These are phyloP conservation scores for Bipolaris cookei DNA, from an alignment of 2,329 filamentous ascomycete species.

Conservation along the genomic window DNA sequence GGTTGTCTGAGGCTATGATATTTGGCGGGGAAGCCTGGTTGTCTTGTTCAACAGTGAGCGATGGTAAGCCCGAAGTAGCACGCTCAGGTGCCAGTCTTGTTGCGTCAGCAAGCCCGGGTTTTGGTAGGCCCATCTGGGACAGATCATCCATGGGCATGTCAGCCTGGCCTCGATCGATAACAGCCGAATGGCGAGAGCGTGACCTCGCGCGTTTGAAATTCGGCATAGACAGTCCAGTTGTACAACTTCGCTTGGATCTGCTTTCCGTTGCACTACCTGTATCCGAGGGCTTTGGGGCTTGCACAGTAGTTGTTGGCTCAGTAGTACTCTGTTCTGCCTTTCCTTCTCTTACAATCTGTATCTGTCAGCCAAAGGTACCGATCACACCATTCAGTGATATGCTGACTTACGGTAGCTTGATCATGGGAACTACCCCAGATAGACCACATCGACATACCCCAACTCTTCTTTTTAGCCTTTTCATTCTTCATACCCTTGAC, in stretches of 20 bases:
- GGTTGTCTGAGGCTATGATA: constrained; percentile 33
- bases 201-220: constrained; percentile 30
- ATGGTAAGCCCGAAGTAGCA: constrained; percentile 30
- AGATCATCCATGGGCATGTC: constrained; percentile 29
- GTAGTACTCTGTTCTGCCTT: constrained; percentile 35
- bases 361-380: constrained; percentile 15
- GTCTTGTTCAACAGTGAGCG: constrained; percentile 14
- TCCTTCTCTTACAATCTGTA: constrained; percentile 44
- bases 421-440: constrained; percentile 91
- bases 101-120: constrained; percentile 36
- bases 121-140: constrained; percentile 27
- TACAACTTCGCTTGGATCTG: constrained; percentile 17
- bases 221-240: constrained; percentile 10
- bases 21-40: constrained; percentile 8
- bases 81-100: constrained; percentile 40
- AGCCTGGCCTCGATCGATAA: constrained; percentile 46
- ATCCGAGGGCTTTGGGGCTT: constrained; percentile 8
- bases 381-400: background rate
- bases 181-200: constrained; percentile 37
- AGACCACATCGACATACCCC: constrained; percentile 82
- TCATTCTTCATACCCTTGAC: constrained; percentile 55
- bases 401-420: constrained; percentile 65
- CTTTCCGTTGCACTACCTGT: constrained; percentile 47
- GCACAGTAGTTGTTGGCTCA: constrained; percentile 38
- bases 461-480: constrained; percentile 69